These are phyloP conservation scores for Evernia prunastri DNA, from an alignment of 495 filamentous ascomycete genomes.

Conservation along the genomic window DNA sequence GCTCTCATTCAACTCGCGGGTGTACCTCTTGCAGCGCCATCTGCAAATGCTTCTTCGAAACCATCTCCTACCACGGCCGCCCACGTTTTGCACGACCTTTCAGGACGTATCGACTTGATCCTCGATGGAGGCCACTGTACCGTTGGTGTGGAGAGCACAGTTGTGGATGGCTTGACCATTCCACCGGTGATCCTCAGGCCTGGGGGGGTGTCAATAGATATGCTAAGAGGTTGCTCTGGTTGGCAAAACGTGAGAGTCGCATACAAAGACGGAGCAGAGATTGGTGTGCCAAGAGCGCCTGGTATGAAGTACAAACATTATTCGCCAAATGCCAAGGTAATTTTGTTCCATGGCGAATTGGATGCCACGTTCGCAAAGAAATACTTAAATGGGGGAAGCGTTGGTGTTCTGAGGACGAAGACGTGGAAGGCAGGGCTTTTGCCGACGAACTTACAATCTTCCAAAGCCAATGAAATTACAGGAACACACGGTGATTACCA, in stretches of 20 bases:
- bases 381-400: constrained; percentile 16
- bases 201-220: constrained; percentile 84
- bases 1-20: constrained; percentile 71
- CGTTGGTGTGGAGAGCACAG: constrained; percentile 93
- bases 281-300: constrained; percentile 66
- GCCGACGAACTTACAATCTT: neutral
- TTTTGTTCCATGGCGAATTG: constrained; percentile 59
- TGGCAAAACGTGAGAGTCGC: constrained; percentile 73
- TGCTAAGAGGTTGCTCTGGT: constrained; percentile 62
- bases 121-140: constrained; percentile 80
- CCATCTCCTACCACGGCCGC: constrained; percentile 83
- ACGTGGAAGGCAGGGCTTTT: constrained; percentile 31
- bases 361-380: constrained; percentile 19
- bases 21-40: constrained; percentile 84
- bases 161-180: constrained; percentile 78
- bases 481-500: neutral
- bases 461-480: neutral
- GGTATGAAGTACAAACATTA: constrained; percentile 99
- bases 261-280: constrained; percentile 59
- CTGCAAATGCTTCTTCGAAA: constrained; percentile 87
- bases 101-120: constrained; percentile 79
- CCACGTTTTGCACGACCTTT: constrained; percentile 81
- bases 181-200: constrained; percentile 81
- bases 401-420: constrained; percentile 33
- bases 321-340: constrained; percentile 79